Percentiles rank a stretch among this genome's conserved stretches.
Conservation (phyloP, 1,284 basidiomycete genomes). For the Gymnopus androsaceus region DNA sequence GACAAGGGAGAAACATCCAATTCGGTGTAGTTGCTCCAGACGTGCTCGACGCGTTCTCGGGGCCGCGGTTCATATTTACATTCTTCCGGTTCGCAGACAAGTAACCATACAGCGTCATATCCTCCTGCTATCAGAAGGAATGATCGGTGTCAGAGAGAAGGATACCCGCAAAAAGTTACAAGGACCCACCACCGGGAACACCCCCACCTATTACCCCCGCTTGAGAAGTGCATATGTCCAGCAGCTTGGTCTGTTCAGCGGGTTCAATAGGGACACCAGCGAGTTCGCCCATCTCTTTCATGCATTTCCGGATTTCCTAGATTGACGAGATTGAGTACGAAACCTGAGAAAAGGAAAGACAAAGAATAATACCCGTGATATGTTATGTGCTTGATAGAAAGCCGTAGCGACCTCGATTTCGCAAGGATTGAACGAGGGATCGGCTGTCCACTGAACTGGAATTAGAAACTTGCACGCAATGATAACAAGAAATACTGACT, state of each 20-base stretch:
- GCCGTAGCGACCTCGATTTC: conserved; percentile 49
- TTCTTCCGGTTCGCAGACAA: conserved; percentile 70
- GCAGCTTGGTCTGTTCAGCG: conserved; percentile 81
- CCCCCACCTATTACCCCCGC: conserved; percentile 92
- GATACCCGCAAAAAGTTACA: background rate
- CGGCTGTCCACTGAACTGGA: conserved; percentile 53
- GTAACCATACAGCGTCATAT: conserved; percentile 94
- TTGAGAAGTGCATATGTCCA: conserved; percentile 77
- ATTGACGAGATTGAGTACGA: conserved; percentile 10
- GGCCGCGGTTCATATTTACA: conserved; percentile 44
- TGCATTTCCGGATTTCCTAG: conserved; percentile 76
- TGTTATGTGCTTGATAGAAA: conserved; percentile 57
- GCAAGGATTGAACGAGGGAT: conserved; percentile 47
- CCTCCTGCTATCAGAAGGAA: conserved; percentile 73
- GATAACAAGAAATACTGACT: conserved; percentile 37
- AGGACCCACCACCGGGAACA: conserved; percentile 84
- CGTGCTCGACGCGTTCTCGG: conserved; percentile 59
- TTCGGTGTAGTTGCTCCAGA: conserved; percentile 76
- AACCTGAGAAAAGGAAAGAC: background rate
- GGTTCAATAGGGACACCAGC: conserved; percentile 92
- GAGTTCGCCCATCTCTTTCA: conserved; percentile 85
- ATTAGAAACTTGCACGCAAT: conserved; percentile 2
- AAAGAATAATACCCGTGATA: conserved; percentile 52
- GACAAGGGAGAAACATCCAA: conserved; percentile 81
- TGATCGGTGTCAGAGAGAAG: background rate